Percentiles rank a stretch among this genome's conserved stretches.
Conservation (phyloP, 2,329 filamentous ascomycete genomes). For the Neonectria punicea region DNA sequence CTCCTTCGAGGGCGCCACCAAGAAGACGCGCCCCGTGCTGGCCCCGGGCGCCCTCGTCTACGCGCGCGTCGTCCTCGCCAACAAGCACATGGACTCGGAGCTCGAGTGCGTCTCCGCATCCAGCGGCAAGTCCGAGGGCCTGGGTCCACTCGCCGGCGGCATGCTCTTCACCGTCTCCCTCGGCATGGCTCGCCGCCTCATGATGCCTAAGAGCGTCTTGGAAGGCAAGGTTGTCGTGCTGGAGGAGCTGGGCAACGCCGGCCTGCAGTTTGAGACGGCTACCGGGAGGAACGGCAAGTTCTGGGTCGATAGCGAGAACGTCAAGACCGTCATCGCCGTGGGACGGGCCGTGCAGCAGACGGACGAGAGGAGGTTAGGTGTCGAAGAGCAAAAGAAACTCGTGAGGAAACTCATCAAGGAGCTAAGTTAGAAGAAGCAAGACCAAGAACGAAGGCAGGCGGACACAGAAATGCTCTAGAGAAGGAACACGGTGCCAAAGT, state of each 20-base stretch:
- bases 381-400: slow-evolving; percentile 76
- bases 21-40: slow-evolving; percentile 89
- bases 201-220: slow-evolving; percentile 71
- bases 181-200: slow-evolving; percentile 82
- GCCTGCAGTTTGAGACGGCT: slow-evolving; percentile 90
- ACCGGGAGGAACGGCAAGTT: slow-evolving; percentile 92
- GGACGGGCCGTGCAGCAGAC: slow-evolving; percentile 81
- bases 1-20: slow-evolving; percentile 91
- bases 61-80: slow-evolving; percentile 81
- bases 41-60: slow-evolving; percentile 83
- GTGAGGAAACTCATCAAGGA: slow-evolving; percentile 74
- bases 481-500: slow-evolving; percentile 25
- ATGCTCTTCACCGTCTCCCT: slow-evolving; percentile 87
- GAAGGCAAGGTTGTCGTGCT: slow-evolving; percentile 77
- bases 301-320: slow-evolving; percentile 86
- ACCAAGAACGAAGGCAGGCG: background rate
- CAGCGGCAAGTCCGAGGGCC: slow-evolving; percentile 88
- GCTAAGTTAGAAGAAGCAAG: slow-evolving; percentile 52
- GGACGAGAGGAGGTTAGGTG: slow-evolving; percentile 73
- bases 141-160: slow-evolving; percentile 84
- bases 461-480: slow-evolving; percentile 1
- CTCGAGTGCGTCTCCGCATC: slow-evolving; percentile 87
- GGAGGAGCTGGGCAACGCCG: slow-evolving; percentile 79
- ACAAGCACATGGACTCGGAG: slow-evolving; percentile 88
- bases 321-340: slow-evolving; percentile 79